Evolutionary conservation across 139 green algal species (phyloP), one percentile per base, ranked within the genome.

Genomic region (Volvox africanus): DNA sequence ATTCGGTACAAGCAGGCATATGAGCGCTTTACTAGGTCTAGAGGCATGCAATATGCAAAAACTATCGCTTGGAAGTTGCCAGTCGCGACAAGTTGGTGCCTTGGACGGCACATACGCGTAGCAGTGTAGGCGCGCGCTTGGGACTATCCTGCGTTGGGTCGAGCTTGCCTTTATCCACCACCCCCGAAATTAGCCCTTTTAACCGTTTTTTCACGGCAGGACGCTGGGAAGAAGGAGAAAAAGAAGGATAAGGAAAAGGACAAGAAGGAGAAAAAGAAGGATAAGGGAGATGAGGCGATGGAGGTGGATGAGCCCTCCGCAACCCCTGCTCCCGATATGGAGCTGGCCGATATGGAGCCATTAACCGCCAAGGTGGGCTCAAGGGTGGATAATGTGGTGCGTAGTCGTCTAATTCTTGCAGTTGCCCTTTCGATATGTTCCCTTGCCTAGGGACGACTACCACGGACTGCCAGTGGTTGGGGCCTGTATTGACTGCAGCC

Each of bases 231-330:
- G 79, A 37, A 85, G 79, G 79, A 85, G 18, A 67, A 68, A 24
- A 85, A 68, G 79, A 50, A 73, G 44, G 80, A 69, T 1, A 86
- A 87, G 32, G 32, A 87, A 62, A 62, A 77, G 9, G 76, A 87
- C 61, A 88, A 80, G 65, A 67, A 88, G 65, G 11, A 75, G 22
- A 24, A 82, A 28, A 87, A 68, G 79, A 50, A 73, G 44, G 80
- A 69, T 1, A 86, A 87, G 32, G 32, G 77, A 62, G 55, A 87
- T 62, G 77, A 87, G 79, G 37, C 1, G 32, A 85, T 88, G 78
- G 88, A 91, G 78, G 2, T 61, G 9, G 84, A 93, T 78, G 81
- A 93, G 77, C 61, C 62, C 21, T 17, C 69, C 11, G 62, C 82
- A 24, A 20, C 65, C 21, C 12, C 82, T 35, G 30, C 65, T 28